Evolutionary conservation across 2,329 filamentous ascomycete species (phyloP), one percentile per base, ranked within the genome.

Genomic region (Mycosphaerella sp.): DNA sequence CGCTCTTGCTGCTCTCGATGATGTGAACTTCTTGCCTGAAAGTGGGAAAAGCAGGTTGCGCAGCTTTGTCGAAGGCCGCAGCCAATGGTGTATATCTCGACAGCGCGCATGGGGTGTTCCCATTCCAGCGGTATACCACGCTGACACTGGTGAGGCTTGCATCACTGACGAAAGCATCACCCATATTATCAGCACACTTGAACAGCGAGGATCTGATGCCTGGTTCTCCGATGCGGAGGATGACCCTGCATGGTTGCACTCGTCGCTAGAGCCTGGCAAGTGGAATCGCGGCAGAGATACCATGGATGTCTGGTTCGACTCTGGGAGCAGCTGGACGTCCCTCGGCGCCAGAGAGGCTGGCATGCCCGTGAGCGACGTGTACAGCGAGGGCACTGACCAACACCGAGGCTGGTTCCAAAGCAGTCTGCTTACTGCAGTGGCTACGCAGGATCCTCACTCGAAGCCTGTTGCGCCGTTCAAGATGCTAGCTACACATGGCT

Each of bases 291-390:
- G 91, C 12, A 87, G 77, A 39, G 93, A 98, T 64, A 98, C 93
- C 0, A 98, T 98, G 93, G 93, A 98, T 68, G 93, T 98, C 8
- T 98, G 93, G 93, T 98, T 98, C 62, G 93, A 98, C 68, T 97
- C 93, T 59, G 93, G 93, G 5, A 95, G 87, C 44, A 95, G 89
- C 64, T 98, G 93, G 93, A 86, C 79, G 2, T 72, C 73, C 32
- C 71, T 79, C 32, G 2, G 68, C 69, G 21, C 64, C 60, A 7
- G 66, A 60, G 28, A 62, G 53, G 30, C 55, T 53, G 64, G 68
- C 25, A 57, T 66, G 49, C 58, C 83, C 67, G 55, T 74, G 18
- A 89, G 89, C 0, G 89, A 98, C 66, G 79, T 97, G 18, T 97
- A 95, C 66, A 79, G 97, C 2, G 93, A 98, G 72, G 93, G 93